These are phyloP conservation scores for Aspergillus luchuensis DNA, from an alignment of 2,329 filamentous ascomycete genomes.

Conservation along the genomic window DNA sequence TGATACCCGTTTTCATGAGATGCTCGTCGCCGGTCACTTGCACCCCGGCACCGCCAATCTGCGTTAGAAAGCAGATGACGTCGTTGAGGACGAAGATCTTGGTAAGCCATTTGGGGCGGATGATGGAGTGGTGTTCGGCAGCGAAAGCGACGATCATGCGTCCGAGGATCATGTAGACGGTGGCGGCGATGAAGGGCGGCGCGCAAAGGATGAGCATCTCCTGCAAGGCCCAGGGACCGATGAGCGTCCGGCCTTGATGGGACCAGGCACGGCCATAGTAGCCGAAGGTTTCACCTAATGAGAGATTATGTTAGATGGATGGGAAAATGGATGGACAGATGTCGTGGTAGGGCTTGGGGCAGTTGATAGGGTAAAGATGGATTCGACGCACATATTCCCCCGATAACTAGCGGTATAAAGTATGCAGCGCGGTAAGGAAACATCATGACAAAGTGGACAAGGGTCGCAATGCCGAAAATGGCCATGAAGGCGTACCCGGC, in stretches of 20 bases:
- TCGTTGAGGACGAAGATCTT: slow-evolving; percentile 42
- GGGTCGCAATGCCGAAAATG: slow-evolving; percentile 36
- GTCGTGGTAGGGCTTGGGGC: neutral
- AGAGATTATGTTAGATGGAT: neutral
- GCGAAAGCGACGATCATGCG: slow-evolving; percentile 37
- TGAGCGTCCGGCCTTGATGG: slow-evolving; percentile 29
- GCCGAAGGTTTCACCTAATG: slow-evolving; percentile 38
- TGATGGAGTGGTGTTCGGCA: slow-evolving; percentile 39
- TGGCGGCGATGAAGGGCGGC: slow-evolving; percentile 44
- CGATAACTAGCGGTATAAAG: slow-evolving; percentile 41
- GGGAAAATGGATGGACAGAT: neutral
- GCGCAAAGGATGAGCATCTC: slow-evolving; percentile 44
- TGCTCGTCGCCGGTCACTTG: slow-evolving; percentile 28
- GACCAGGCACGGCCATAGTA: slow-evolving; percentile 42
- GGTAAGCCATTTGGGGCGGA: slow-evolving; percentile 41
- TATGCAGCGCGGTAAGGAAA: slow-evolving; percentile 37
- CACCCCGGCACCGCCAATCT: slow-evolving; percentile 35
- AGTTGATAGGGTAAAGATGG: neutral
- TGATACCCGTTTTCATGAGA: slow-evolving; percentile 27
- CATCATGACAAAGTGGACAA: slow-evolving; percentile 34
- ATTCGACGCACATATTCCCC: slow-evolving; percentile 37
- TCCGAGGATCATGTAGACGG: slow-evolving; percentile 43
- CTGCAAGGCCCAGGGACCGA: slow-evolving; percentile 39
- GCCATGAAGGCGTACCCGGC: slow-evolving; percentile 41
- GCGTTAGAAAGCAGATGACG: slow-evolving; percentile 37